A percentile compares a stretch with the other conserved stretches of the same genome.
Conservation (phyloP, 1,284 basidiomycete genomes). For the Fomitiporia mediterranea region DNA sequence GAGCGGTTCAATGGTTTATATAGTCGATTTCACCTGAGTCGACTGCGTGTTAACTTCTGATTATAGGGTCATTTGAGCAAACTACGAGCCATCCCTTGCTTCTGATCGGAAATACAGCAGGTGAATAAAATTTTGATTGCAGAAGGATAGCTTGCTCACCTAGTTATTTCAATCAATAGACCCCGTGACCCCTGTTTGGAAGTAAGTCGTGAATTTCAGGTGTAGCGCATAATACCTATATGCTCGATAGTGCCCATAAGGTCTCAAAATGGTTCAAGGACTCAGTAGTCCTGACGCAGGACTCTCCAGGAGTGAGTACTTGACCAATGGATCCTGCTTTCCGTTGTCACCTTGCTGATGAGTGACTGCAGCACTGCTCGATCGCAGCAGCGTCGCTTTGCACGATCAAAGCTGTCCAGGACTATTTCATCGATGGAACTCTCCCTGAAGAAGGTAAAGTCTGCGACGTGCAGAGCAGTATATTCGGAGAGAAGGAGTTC, state of each 20-base stretch:
- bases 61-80: conserved; percentile 14
- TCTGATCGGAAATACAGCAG: conserved; percentile 23
- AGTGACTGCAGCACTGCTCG: conserved; percentile 19
- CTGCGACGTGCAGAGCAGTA: conserved; percentile 16
- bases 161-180: not conserved
- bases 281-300: conserved; percentile 24
- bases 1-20: conserved; percentile 15
- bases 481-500: conserved; percentile 9
- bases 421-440: conserved; percentile 20
- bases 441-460: conserved; percentile 20
- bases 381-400: conserved; percentile 20
- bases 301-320: conserved; percentile 22
- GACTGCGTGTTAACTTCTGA: not conserved
- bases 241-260: conserved; percentile 21
- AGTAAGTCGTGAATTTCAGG: not conserved
- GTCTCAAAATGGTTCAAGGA: conserved; percentile 22
- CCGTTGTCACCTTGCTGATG: not conserved
- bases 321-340: not conserved
- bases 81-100: conserved; percentile 24
- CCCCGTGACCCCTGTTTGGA: conserved; percentile 8
- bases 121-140: conserved; percentile 5
- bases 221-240: not conserved
- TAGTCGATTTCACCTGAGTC: not conserved
- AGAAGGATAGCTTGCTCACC: not conserved
- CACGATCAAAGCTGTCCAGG: conserved; percentile 17